Evolutionary conservation across 768 basidiomycete genomes (phyloP), one percentile per base, ranked within the genome.

Genomic region (Russula vinacea): DNA sequence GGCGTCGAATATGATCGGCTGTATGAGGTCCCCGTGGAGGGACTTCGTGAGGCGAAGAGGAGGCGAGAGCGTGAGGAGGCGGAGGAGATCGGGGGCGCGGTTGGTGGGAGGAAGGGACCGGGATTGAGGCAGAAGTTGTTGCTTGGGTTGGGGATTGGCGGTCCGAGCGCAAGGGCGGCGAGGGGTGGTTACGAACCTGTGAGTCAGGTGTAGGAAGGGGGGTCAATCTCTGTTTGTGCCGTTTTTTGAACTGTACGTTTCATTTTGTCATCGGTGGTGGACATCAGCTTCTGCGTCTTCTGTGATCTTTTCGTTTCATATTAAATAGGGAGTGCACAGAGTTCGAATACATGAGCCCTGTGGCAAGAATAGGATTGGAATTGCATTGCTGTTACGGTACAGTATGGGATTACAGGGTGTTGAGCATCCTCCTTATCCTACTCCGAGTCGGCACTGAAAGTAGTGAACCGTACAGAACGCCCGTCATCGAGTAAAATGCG

Each of bases 1-100:
- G 92, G 92, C 2, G 90, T 99, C 52, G 88, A 95, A 73, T 99
- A 97, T 76, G 90, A 92, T 59, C 79, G 80, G 68, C 73, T 97
- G 73, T 96, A 95, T 76, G 92, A 94, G 75, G 85, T 98, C 29
- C 94, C 95, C 5, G 67, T 78, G 3, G 94, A 94, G 72, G 94
- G 94, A 14, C 93, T 94, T 73, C 74, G 76, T 58, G 89, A 90
- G 74, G 90, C 86, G 68, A 86, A 88, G 77, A 77, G 73, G 73
- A 78, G 80, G 73, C 79, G 80, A 70, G 79, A 82, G 72, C 76
- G 75, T 52, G 76, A 78, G 71, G 88, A 88, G 70, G 86, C 84
- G 51, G 84, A 85, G 33, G 81, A 78, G n/a, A 70, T 71, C 5
- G 67, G 65, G 8, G 71, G 70, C 47, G 76, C 64, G 14, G 71